Base-by-base conservation (phyloP, 73 alveolate genomes). In the Effrenium voratum region DNA sequence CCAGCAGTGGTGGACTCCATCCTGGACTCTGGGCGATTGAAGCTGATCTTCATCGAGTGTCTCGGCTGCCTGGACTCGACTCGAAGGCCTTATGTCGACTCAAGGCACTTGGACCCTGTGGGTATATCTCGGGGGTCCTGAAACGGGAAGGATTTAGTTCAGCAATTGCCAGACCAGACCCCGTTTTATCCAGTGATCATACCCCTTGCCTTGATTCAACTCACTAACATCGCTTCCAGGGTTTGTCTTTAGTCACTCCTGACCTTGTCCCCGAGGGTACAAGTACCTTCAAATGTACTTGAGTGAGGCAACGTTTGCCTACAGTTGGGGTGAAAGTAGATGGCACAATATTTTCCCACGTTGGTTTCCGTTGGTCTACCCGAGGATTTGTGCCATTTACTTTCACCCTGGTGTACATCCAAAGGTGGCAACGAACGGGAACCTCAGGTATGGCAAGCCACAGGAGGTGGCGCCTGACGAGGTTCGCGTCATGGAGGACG, bases 1-100 rank as follows among this genome's bases (percentile, higher is more conserved):
- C 97, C 97, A 4, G 97, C 97, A 10, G 87, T 90, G 34, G 97
- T 90, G 81, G 97, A 90, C 19, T 49, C 72, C 24, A 44, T 87
- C 50, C 70, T 60, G 26, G 41, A 47, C 19, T 46, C 41, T 30
- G 97, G 86, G n/a, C 97, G 87, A 0, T 70, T 90, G 87, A 90
- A 90, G 87, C 41, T 90, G 97, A 90, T 90, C 75, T 90, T 90
- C 75, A 90, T 90, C 55, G 97, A 90, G 95, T 60, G 68, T 45
- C 70, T 43, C n/a, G n/a, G 32, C 16, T 72, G 8, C 34, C 36
- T 5, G 5, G 82, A n/a, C n/a, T n/a, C n/a, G n/a, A n/a, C n/a
- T n/a, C n/a, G n/a, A n/a, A n/a, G n/a, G n/a, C n/a, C n/a, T n/a
- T n/a, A n/a, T n/a, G n/a, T n/a, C n/a, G n/a, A n/a, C n/a, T n/a